Percentiles rank a stretch among this genome's conserved stretches.
phyloP scores from a whole-genome alignment of 2,329 filamentous ascomycete species.

The Trichoderma cornu-damae region DNA sequence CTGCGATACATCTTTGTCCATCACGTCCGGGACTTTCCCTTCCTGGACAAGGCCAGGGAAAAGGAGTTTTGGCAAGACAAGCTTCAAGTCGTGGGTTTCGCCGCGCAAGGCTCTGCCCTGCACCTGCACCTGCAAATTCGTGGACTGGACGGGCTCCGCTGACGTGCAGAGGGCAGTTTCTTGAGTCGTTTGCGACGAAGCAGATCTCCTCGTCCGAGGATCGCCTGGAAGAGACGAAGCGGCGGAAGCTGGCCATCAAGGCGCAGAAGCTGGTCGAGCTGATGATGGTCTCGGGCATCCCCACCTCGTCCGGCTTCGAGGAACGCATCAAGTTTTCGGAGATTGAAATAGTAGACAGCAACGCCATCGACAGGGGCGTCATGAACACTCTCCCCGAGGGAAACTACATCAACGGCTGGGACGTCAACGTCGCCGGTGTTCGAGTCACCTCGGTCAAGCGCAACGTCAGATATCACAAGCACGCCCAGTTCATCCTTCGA shows the following conservation, averaged over 20 bases:
- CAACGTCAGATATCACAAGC: conserved; percentile 83
- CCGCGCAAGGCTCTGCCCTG: neutral
- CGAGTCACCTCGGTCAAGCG: conserved; percentile 75
- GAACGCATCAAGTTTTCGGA: conserved; percentile 95
- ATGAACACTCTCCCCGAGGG: conserved; percentile 85
- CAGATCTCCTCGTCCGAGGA: conserved; percentile 97
- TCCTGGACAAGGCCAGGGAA: conserved; percentile 91
- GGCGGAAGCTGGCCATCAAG: conserved; percentile 85
- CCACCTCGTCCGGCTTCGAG: conserved; percentile 93
- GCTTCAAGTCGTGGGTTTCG: conserved; percentile 71
- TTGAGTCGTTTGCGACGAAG: conserved; percentile 95
- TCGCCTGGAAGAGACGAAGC: conserved; percentile 90
- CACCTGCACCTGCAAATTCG: too few relatives aligned
- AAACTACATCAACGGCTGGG: conserved; percentile 91
- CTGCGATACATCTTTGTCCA: conserved; percentile 96
- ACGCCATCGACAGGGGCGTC: conserved; percentile 85
- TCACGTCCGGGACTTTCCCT: conserved; percentile 96
- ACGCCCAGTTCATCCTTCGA: conserved; percentile 87
- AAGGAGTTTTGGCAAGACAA: conserved; percentile 99
- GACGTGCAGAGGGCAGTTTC: conserved; percentile 56
- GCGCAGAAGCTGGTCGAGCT: conserved; percentile 93
- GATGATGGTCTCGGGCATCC: conserved; percentile 98
- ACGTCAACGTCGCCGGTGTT: conserved; percentile 90
- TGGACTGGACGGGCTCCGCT: neutral
- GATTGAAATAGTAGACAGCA: conserved; percentile 91